Conservation (phyloP, 2,329 filamentous ascomycete species). For the Corynespora cassiicola region DNA sequence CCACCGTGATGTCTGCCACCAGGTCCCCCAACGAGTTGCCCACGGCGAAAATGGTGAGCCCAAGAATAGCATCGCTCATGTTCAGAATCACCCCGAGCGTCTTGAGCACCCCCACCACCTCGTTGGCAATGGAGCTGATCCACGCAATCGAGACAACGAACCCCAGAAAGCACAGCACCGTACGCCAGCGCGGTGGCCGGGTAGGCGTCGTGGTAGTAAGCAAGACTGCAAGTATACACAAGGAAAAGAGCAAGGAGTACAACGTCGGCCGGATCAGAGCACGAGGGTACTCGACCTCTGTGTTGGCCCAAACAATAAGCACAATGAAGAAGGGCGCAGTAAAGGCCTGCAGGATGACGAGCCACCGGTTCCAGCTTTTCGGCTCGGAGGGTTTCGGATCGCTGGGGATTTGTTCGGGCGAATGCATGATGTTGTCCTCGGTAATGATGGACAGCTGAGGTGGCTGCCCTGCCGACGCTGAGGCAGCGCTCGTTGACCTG, state of each 20-base stretch:
- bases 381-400: conserved; percentile 27
- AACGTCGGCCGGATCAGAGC: conserved; percentile 65
- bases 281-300: conserved; percentile 61
- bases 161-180: conserved; percentile 83
- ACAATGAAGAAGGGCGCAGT: conserved; percentile 85
- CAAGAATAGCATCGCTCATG: conserved; percentile 93
- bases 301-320: conserved; percentile 76
- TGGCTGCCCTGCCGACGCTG: conserved; percentile 29
- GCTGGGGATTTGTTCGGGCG: conserved; percentile 41
- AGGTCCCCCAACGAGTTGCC: conserved; percentile 95
- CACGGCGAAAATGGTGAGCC: conserved; percentile 93
- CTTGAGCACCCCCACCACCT: conserved; percentile 95
- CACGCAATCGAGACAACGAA: conserved; percentile 92
- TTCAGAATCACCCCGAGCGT: conserved; percentile 88
- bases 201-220: conserved; percentile 72
- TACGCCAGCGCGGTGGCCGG: conserved; percentile 74
- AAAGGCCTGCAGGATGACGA: conserved; percentile 84
- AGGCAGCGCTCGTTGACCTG: conserved; percentile 9
- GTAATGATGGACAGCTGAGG: conserved; percentile 40
- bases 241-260: conserved; percentile 60
- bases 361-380: conserved; percentile 87
- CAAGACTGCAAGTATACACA: conserved; percentile 70
- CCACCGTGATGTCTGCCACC: conserved; percentile 93
- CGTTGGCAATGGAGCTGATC: conserved; percentile 94
- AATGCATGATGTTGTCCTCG: conserved; percentile 39